Percentiles rank a stretch among this genome's conserved stretches.
phyloP scores from a whole-genome alignment of 2,329 filamentous ascomycete species.

The Exophiala sideris region DNA sequence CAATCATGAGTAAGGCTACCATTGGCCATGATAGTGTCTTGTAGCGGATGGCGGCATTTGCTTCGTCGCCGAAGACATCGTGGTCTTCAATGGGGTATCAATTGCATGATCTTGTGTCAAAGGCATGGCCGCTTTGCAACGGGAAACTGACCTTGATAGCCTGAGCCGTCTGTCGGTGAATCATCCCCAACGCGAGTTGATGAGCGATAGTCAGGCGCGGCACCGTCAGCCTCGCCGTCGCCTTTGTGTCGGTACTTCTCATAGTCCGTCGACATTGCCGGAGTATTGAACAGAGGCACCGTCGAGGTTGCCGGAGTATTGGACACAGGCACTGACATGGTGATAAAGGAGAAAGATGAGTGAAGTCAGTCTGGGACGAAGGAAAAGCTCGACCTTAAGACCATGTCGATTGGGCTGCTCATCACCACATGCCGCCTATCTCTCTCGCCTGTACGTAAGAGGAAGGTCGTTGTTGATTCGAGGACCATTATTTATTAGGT shows the following conservation, averaged over 20 bases:
- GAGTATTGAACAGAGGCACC: neutral
- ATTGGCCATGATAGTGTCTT: constrained; percentile 53
- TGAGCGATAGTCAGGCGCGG: constrained; percentile 9
- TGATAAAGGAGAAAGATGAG: constrained; percentile 6
- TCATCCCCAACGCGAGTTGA: neutral
- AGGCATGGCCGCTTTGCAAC: too few relatives aligned
- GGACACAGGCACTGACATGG: neutral
- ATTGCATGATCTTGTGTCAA: too few relatives aligned
- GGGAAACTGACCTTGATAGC: constrained; percentile 21
- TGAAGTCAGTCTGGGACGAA: neutral
- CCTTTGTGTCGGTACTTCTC: constrained; percentile 14
- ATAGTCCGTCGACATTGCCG: constrained; percentile 6
- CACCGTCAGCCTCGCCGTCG: constrained; percentile 2
- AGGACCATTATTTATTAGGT: neutral
- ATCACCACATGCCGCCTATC: neutral
- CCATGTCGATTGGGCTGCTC: neutral
- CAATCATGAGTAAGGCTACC: constrained; percentile 54
- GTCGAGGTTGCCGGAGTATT: neutral
- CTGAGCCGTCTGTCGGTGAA: constrained; percentile 3
- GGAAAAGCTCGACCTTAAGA: neutral
- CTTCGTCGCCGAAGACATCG: constrained; percentile 44
- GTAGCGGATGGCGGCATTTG: constrained; percentile 48
- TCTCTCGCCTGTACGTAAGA: too few relatives aligned
- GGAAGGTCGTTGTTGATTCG: neutral
- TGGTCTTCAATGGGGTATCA: constrained; percentile 17